Evolutionary conservation across 2,329 filamentous ascomycete genomes (phyloP).

Genomic region (Escovopsis sp.): DNA sequence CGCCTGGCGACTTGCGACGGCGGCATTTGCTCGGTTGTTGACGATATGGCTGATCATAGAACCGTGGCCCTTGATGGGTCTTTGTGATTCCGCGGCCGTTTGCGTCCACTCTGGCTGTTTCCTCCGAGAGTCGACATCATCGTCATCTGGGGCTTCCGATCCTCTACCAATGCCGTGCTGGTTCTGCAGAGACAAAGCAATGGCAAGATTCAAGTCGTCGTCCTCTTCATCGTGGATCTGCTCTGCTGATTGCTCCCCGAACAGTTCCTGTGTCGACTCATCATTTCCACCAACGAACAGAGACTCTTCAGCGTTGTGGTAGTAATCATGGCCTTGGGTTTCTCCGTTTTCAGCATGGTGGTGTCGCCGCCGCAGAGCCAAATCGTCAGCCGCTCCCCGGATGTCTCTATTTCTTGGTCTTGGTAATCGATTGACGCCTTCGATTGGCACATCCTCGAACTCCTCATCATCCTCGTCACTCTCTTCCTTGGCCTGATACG

Average conservation of each 20-base stretch:
- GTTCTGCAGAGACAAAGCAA: constrained; percentile 69
- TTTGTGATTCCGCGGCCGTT: constrained; percentile 33
- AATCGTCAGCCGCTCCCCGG: constrained; percentile 8
- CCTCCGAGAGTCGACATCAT: constrained; percentile 29
- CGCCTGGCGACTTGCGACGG: constrained; percentile 29
- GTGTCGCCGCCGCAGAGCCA: constrained; percentile 13
- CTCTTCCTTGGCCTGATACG: constrained; percentile 42
- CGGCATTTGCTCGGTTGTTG: constrained; percentile 55
- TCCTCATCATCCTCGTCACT: constrained; percentile 45
- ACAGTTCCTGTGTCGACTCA: constrained; percentile 6
- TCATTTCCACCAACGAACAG: constrained; percentile 28
- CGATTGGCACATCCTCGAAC: constrained; percentile 87
- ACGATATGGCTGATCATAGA: constrained; percentile 58
- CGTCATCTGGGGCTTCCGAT: constrained; percentile 21
- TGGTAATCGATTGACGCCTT: constrained; percentile 73
- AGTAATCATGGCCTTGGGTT: constrained; percentile 13
- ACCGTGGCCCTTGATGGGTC: constrained; percentile 37
- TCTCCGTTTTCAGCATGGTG: constrained; percentile 11
- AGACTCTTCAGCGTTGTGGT: constrained; percentile 32
- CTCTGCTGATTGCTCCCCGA: constrained; percentile 21
- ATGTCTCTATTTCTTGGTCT: constrained; percentile 25
- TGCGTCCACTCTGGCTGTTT: constrained; percentile 39
- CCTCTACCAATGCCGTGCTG: constrained; percentile 31
- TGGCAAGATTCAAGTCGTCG: constrained; percentile 62
- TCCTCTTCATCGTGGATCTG: constrained; percentile 24